Evolutionary conservation across 2,329 filamentous ascomycete genomes (phyloP), one percentile per base, ranked within the genome.

Genomic region (Colletotrichum plurivorum): DNA sequence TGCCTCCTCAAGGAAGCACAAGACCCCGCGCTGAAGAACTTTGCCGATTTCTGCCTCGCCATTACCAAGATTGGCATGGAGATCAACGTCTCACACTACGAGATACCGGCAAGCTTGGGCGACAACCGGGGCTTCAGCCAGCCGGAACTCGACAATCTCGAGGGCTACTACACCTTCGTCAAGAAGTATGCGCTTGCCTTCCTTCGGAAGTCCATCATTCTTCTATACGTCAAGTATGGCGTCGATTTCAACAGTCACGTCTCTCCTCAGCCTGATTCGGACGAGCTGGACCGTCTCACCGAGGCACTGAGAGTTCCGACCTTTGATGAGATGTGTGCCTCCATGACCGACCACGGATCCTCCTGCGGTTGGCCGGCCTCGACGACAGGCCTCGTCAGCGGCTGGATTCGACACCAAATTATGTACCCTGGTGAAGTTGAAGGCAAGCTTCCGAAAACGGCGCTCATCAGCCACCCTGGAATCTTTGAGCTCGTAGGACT

Each of bases 401-500:
- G 92, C 18, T 98, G 95, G 95, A 87, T 97, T 59, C 86, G 86
- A 57, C 91, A 94, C 76, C 86, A 89, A 72, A 80, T 84, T 20
- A 75, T 79, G 64, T 84, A 81, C 79, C 76, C 79, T 16, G 66
- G 60, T 7, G 54, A 61, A 41, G 48, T 73, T 43, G 49, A 54
- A 18, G 10, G 59, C 27, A 76, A 77, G 54, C 72, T 77, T 63
- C 79, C 81, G 18, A 68, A 72, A 16, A 85, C 86, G 8, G 86
- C 86, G 43, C 79, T 87, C 72, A 74, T 88, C 74, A 91, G 93
- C 63, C 96, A 99, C 78, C 97, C 96, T 0, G 92, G 90, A 54
- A 97, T 99, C 72, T 97, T 96, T 76, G 96, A 99, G 79, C 88
- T 99, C 25, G 91, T 99, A 13, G 96, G 96, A 1, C 83, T 99